phyloP scores from a whole-genome alignment of 2,329 filamentous ascomycete species.

The Fusarium abutilonis region DNA sequence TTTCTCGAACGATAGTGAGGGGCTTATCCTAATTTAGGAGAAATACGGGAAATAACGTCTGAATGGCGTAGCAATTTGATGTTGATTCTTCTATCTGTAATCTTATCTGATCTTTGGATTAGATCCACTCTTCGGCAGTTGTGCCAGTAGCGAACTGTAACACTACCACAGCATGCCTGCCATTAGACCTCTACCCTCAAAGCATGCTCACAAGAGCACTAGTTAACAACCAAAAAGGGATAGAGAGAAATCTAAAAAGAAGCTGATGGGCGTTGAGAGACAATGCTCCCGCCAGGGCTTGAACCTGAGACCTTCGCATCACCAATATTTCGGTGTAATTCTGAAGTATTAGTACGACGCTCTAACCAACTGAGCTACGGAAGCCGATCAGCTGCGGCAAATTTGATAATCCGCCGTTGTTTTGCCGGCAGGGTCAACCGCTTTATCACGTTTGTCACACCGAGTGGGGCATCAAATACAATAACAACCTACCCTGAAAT shows the following conservation, averaged over 20 bases:
- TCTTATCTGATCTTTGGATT: conserved; percentile 33
- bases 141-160: not conserved
- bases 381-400: conserved; percentile 37
- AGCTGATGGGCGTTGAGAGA: conserved; percentile 36
- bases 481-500: not conserved
- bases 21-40: conserved; percentile 3
- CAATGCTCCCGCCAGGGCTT: conserved; percentile 44
- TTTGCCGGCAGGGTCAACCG: accelerated
- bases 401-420: conserved; percentile 2
- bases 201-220: not conserved
- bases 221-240: not conserved
- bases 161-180: not conserved
- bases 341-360: conserved; percentile 45
- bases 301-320: conserved; percentile 47
- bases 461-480: not conserved
- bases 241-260: not conserved
- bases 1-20: not conserved
- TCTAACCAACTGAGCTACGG: conserved; percentile 48
- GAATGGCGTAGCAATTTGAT: conserved; percentile 15
- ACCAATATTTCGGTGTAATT: conserved; percentile 27
- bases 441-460: not conserved
- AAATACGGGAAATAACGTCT: conserved; percentile 4
- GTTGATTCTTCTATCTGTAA: conserved; percentile 7
- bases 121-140: conserved; percentile 13
- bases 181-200: not conserved